Evolutionary conservation across 495 filamentous ascomycete genomes (phyloP).

Genomic region (Tuber brumale): DNA sequence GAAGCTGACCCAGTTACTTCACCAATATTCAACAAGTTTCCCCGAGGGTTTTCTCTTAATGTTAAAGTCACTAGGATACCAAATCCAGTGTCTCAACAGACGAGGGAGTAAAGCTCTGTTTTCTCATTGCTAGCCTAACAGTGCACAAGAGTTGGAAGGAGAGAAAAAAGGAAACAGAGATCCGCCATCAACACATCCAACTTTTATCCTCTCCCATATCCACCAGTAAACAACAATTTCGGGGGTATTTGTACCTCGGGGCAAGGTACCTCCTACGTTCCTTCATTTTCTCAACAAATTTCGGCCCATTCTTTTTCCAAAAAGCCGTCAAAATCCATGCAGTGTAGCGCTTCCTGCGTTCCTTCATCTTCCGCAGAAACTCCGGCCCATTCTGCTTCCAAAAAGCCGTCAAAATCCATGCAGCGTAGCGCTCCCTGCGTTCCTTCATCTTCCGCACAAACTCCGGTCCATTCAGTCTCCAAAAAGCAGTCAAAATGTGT

Average conservation of each 20-base stretch:
- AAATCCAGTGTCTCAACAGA: not conserved
- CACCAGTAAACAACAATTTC: slow-evolving; percentile 8
- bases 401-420: slow-evolving; percentile 1
- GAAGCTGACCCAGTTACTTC: no score
- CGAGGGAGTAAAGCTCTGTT: not conserved
- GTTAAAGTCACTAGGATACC: not conserved
- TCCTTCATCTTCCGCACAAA: slow-evolving; percentile 12
- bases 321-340: not conserved
- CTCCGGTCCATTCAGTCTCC: slow-evolving; percentile 1
- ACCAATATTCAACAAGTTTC: not conserved
- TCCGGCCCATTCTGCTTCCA: slow-evolving; percentile 7
- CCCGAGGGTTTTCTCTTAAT: not conserved
- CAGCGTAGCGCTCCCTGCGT: not conserved
- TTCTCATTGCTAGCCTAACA: not conserved
- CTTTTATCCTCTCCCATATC: slow-evolving; percentile 6
- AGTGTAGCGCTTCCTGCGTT: not conserved
- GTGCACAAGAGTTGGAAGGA: not conserved
- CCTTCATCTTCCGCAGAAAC: slow-evolving; percentile 9
- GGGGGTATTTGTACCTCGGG: not conserved
- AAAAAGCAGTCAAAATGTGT: slow-evolving; percentile 12
- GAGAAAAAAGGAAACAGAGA: not conserved
- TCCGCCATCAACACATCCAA: slow-evolving; percentile 9
- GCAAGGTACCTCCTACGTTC: slow-evolving; percentile 3
- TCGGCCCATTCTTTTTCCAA: slow-evolving; percentile 11
- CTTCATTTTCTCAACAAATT: slow-evolving; percentile 11